Evolutionary conservation across 805 yeast genomes (phyloP), one percentile per base, ranked within the genome.

Genomic region (Saccharomycopsis selenospora): DNA sequence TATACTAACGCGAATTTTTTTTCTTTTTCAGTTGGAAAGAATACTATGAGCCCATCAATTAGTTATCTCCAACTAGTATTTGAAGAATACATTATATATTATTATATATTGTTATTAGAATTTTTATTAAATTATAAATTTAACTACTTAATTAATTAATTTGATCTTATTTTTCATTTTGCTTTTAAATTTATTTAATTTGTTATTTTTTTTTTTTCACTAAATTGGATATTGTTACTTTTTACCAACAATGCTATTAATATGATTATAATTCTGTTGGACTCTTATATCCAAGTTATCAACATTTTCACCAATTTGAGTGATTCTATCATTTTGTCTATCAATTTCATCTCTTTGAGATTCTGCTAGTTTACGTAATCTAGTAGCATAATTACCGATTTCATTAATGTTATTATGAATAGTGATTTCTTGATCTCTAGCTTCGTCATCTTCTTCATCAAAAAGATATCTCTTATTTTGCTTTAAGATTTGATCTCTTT

Each of bases 341-440:
- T 80, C 80, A 42, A 93, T 76, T 66, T 91, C 98, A 27, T 76
- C 76, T 46, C 87, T 79, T 61, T 87, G 79, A 3, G 85, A 71
- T 49, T 72, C 61, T 2, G 97, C 96, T 47, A 86, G 71, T 54
- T 72, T 76, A 61, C 80, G 82, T 65, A 91, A 75, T 52, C 89
- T 79, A 47, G 73, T 73, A 27, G 95, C 77, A 50, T 82, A 76
- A 36, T 72, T 73, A 10, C 77, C 75, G 43, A 93, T 84, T 62
- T 83, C 87, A 58, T 85, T 90, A 64, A 91, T 69, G 59, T 93
- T 93, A 54, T 76, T 68, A 47, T 89, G 90, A 56, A 89, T 78
- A 64, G 90, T 96, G 54, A 82, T 77, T 61, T 91, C 98, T 77
- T 88, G 77, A 56, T 82, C 93, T 58, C 89, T 95, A 64, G 93